These are phyloP conservation scores for Parasitella parasitica DNA, from an alignment of 371 early-diverging fungal genomes.

Conservation along the genomic window DNA sequence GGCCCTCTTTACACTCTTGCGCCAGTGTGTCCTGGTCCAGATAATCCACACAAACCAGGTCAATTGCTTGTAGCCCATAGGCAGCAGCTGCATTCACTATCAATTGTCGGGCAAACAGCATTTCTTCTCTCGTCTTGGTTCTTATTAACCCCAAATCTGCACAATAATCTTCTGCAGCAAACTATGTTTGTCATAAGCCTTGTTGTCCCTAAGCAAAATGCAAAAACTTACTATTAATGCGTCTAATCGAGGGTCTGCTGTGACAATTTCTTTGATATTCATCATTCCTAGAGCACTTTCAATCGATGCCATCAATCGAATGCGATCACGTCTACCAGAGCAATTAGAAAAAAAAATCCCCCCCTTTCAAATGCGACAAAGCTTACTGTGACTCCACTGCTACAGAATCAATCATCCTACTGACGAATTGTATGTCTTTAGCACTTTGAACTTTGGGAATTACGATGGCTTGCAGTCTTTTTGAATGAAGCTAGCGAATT, in stretches of 20 bases:
- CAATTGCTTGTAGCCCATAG: constrained; percentile 86
- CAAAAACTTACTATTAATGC: constrained; percentile 64
- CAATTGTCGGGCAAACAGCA: constrained; percentile 76
- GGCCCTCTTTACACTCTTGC: constrained; percentile 85
- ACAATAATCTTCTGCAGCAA: constrained; percentile 95
- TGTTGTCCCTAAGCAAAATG: background rate
- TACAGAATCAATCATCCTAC: constrained; percentile 74
- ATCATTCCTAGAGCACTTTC: constrained; percentile 86
- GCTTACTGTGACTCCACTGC: constrained; percentile 71
- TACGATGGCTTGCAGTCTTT: constrained; percentile 75
- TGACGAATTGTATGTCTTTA: constrained; percentile 77
- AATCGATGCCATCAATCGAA: constrained; percentile 81
- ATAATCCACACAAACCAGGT: constrained; percentile 88
- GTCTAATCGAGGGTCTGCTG: constrained; percentile 70
- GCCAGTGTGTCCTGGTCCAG: constrained; percentile 61
- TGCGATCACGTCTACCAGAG: constrained; percentile 58
- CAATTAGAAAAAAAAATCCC: too few species aligned
- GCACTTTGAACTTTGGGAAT: constrained; percentile 89
- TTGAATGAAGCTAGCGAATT: constrained; percentile 60
- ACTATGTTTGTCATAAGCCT: constrained; percentile 41
- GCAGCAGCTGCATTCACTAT: constrained; percentile 84
- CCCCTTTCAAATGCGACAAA: too few species aligned
- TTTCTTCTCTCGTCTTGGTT: constrained; percentile 69
- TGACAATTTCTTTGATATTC: constrained; percentile 82
- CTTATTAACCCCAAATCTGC: constrained; percentile 83